phyloP scores from a whole-genome alignment of 108 stramenopile genomes.

The Nitzschia palea region DNA sequence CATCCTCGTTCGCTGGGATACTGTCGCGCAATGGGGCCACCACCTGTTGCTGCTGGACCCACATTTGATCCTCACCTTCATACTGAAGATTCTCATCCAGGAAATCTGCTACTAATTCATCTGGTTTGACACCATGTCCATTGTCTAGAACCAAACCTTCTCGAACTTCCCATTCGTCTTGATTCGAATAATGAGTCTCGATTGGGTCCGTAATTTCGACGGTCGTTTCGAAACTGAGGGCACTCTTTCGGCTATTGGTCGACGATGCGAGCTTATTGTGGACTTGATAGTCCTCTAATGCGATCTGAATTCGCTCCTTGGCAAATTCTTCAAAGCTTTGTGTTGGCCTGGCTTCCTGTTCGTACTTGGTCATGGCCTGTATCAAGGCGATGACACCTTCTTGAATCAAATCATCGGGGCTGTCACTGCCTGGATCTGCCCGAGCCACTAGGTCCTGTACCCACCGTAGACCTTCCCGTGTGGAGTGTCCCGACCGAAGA shows the following conservation, averaged over 20 bases:
- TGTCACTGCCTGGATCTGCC: not conserved
- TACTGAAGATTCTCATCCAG: conserved; percentile 36
- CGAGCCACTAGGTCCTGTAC: conserved; percentile 45
- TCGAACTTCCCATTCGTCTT: conserved; percentile 43
- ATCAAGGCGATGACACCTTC: conserved; percentile 67
- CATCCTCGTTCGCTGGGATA: conserved; percentile 35
- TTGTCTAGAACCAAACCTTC: conserved; percentile 28
- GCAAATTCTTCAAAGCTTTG: conserved; percentile 53
- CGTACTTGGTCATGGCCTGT: conserved; percentile 44
- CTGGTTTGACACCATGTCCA: conserved; percentile 15
- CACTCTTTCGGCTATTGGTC: not conserved
- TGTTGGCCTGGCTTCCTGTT: conserved; percentile 26
- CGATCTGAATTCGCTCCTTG: conserved; percentile 30
- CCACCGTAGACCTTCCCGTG: conserved; percentile 58
- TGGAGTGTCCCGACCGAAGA: conserved; percentile 42
- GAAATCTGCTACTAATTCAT: conserved; percentile 30
- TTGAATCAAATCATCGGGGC: conserved; percentile 56
- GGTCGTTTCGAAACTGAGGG: conserved; percentile 41
- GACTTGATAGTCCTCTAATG: conserved; percentile 28
- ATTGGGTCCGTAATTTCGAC: conserved; percentile 42
- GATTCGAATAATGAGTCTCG: conserved; percentile 30
- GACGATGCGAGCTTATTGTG: conserved; percentile 1
- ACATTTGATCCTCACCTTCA: conserved; percentile 56
- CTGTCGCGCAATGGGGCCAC: conserved; percentile 52
- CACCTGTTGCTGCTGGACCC: conserved; percentile 46